A percentile compares a stretch with the other conserved stretches of the same genome.
These are phyloP conservation scores for Phaseolus coccineus DNA, from an alignment of 331 rosid genomes.

Conservation along the genomic window DNA sequence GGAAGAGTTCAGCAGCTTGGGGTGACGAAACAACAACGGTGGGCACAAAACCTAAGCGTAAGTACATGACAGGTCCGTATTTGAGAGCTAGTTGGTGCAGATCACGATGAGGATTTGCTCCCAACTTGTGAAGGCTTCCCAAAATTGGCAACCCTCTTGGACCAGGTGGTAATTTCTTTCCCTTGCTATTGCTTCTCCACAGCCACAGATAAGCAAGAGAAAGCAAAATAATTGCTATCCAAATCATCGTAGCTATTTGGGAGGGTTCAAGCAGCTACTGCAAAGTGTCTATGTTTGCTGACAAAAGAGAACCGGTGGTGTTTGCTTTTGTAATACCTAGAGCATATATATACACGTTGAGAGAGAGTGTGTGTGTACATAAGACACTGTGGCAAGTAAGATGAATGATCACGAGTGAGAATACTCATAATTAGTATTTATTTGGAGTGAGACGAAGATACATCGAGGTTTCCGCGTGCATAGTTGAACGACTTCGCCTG, in stretches of 20 bases:
- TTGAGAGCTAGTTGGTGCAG: not conserved
- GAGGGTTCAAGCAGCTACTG: not conserved
- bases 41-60: conserved; percentile 5
- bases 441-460: too few species aligned
- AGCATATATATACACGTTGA: too few species aligned
- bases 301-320: not conserved
- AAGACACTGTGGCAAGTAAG: too few species aligned
- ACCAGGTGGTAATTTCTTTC: conserved; percentile 64
- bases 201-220: conserved; percentile 42
- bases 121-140: conserved; percentile 59
- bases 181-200: conserved; percentile 38
- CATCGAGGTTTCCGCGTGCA: not conserved
- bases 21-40: conserved; percentile 1
- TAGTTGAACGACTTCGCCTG: not conserved
- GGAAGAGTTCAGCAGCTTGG: not conserved
- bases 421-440: too few species aligned
- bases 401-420: too few species aligned
- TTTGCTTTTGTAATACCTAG: too few species aligned
- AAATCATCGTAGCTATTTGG: conserved; percentile 38
- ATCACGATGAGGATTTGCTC: conserved; percentile 31
- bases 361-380: too few species aligned
- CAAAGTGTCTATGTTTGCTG: too few species aligned
- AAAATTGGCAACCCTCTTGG: conserved; percentile 72
- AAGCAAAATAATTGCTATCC: conserved; percentile 33
- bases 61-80: conserved; percentile 3